Conservation (phyloP, 1,284 basidiomycete genomes). For the Ceratobasidium sp. region DNA sequence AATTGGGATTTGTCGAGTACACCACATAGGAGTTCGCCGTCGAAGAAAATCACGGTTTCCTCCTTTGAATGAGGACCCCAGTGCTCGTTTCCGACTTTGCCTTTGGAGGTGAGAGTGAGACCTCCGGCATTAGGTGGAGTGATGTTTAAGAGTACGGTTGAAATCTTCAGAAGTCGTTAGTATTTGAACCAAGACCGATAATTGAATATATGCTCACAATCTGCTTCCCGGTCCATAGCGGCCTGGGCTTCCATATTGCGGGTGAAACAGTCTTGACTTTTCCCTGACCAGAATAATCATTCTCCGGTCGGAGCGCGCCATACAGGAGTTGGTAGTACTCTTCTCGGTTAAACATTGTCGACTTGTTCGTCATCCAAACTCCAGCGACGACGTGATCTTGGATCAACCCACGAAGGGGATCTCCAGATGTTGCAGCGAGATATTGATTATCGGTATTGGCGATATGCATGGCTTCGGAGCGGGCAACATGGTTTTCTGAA, state of each 20-base stretch:
- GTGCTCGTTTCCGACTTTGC: slow-evolving; percentile 86
- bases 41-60: slow-evolving; percentile 89
- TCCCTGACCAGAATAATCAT: slow-evolving; percentile 74
- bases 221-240: slow-evolving; percentile 98
- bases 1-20: slow-evolving; percentile 98
- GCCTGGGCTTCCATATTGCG: slow-evolving; percentile 89
- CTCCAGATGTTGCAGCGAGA: slow-evolving; percentile 97
- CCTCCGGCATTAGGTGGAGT: slow-evolving; percentile 86
- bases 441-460: slow-evolving; percentile 99
- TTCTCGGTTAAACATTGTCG: slow-evolving; percentile 93
- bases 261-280: slow-evolving; percentile 89
- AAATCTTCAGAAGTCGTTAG: slow-evolving; percentile 71
- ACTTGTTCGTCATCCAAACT: slow-evolving; percentile 98
- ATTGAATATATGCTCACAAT: slow-evolving; percentile 71
- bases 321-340: slow-evolving; percentile 98
- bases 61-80: slow-evolving; percentile 80
- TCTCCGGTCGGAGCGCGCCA: slow-evolving; percentile 93
- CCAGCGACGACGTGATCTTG: slow-evolving; percentile 99
- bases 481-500: slow-evolving; percentile 89
- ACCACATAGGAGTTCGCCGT: slow-evolving; percentile 93
- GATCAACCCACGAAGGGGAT: slow-evolving; percentile 96
- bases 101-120: slow-evolving; percentile 87
- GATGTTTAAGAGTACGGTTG: slow-evolving; percentile 92
- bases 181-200: background rate
- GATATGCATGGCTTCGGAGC: slow-evolving; percentile 93